A percentile compares a stretch with the other conserved stretches of the same genome.
These are phyloP conservation scores for Suillus clintonianus DNA, from an alignment of 768 basidiomycete genomes.

Conservation along the genomic window DNA sequence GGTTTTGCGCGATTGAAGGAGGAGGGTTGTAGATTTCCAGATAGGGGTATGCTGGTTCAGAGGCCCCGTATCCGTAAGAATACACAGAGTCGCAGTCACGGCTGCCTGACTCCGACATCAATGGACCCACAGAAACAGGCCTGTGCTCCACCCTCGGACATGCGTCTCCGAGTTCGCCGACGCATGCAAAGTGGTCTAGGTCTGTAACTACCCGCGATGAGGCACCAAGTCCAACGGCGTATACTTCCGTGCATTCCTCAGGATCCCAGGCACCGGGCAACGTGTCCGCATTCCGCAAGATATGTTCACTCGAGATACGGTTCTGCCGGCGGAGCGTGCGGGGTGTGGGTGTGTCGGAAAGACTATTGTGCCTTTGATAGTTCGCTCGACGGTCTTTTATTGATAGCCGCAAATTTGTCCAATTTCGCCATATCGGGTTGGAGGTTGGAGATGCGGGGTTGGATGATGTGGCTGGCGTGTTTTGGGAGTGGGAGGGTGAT, in stretches of 20 bases:
- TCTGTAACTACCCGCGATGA: not conserved
- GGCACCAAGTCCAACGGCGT: not conserved
- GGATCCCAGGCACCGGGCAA: slow-evolving; percentile 1
- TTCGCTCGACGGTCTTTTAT: slow-evolving; percentile 9
- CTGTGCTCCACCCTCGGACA: not conserved
- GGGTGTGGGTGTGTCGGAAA: slow-evolving; percentile 7
- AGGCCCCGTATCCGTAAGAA: slow-evolving; percentile 30
- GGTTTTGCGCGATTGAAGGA: slow-evolving; percentile 8
- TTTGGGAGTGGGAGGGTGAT: slow-evolving; percentile 23
- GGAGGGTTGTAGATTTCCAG: slow-evolving; percentile 32
- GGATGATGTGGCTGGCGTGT: slow-evolving; percentile 9
- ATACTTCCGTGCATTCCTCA: not conserved
- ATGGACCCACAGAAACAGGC: not conserved
- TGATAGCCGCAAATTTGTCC: slow-evolving; percentile 4
- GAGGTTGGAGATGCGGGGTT: slow-evolving; percentile 2
- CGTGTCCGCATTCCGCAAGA: slow-evolving; percentile 6
- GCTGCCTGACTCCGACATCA: not conserved
- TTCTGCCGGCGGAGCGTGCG: slow-evolving; percentile 27
- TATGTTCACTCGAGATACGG: slow-evolving; percentile 13
- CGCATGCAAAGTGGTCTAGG: not conserved
- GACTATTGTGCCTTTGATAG: slow-evolving; percentile 16
- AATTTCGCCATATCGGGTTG: slow-evolving; percentile 14
- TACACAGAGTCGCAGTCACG: slow-evolving; percentile 11
- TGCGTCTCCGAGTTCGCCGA: not conserved
- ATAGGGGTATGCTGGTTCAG: slow-evolving; percentile 29